Evolutionary conservation across 306 rosid species (phyloP).

Genomic region (Erythrophleum fordii): DNA sequence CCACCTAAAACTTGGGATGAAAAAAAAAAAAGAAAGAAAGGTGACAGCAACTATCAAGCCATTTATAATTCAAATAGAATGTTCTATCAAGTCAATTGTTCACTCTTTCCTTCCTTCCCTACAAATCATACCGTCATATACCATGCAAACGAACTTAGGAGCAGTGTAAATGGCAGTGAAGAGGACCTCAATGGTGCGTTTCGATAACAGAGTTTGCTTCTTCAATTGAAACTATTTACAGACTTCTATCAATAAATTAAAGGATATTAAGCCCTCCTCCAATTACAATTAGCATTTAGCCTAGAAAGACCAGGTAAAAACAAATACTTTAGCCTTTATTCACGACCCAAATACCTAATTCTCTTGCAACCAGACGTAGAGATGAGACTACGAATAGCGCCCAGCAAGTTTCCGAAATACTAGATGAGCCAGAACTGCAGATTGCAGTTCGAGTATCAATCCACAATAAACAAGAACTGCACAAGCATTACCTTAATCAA

Average conservation of each 20-base stretch:
- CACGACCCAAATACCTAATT: background rate
- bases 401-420: background rate
- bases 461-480: slow-evolving; percentile 1
- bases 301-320: background rate
- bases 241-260: background rate
- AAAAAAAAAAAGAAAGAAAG: too few relatives aligned
- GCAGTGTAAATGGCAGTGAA: background rate
- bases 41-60: background rate
- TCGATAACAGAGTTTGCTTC: background rate
- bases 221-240: background rate
- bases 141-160: background rate
- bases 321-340: background rate
- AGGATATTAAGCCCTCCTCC: background rate
- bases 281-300: background rate
- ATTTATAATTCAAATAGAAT: slow-evolving; percentile 2
- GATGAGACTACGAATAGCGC: background rate
- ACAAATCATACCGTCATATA: slow-evolving; percentile 3
- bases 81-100: background rate
- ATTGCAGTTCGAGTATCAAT: background rate
- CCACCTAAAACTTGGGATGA: too few relatives aligned
- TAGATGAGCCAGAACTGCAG: background rate
- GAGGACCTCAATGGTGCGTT: background rate
- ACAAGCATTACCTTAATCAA: slow-evolving; percentile 68
- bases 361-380: background rate
- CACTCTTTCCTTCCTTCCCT: background rate